Evolutionary conservation across 495 filamentous ascomycete genomes (phyloP).

Genomic region (Neurospora discreta): DNA sequence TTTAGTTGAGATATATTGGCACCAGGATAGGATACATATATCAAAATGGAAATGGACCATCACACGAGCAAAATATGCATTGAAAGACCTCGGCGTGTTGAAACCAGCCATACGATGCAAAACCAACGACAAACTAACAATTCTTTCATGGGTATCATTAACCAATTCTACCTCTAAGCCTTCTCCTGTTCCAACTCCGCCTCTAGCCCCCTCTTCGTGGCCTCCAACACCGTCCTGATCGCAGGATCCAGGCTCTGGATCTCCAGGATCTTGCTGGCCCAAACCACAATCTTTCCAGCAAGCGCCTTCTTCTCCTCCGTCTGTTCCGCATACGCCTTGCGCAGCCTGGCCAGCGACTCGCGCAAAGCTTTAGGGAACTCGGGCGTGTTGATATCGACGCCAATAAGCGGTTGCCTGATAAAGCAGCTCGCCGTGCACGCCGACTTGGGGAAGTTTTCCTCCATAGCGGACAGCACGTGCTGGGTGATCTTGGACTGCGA

Average conservation of each 20-base stretch:
- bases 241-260: conserved; percentile 52
- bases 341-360: conserved; percentile 48
- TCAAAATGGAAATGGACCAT: no score
- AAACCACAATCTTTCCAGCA: conserved; percentile 43
- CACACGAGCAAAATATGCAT: no score
- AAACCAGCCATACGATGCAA: neutral
- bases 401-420: conserved; percentile 58
- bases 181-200: neutral
- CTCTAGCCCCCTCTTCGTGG: conserved; percentile 35
- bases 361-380: conserved; percentile 65
- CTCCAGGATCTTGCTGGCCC: conserved; percentile 46
- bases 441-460: conserved; percentile 44
- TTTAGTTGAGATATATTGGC: no score
- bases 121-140: neutral
- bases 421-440: conserved; percentile 54
- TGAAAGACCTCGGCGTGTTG: no score
- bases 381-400: conserved; percentile 48
- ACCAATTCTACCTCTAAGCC: neutral
- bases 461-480: conserved; percentile 60
- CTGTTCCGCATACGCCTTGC: conserved; percentile 27
- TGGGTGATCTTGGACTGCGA: conserved; percentile 59
- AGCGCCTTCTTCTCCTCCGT: conserved; percentile 35
- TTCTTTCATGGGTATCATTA: neutral
- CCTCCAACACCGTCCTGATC: conserved; percentile 52
- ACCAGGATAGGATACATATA: no score